phyloP scores from a whole-genome alignment of 352 stramenopile genomes.

The Globisporangium splendens region DNA sequence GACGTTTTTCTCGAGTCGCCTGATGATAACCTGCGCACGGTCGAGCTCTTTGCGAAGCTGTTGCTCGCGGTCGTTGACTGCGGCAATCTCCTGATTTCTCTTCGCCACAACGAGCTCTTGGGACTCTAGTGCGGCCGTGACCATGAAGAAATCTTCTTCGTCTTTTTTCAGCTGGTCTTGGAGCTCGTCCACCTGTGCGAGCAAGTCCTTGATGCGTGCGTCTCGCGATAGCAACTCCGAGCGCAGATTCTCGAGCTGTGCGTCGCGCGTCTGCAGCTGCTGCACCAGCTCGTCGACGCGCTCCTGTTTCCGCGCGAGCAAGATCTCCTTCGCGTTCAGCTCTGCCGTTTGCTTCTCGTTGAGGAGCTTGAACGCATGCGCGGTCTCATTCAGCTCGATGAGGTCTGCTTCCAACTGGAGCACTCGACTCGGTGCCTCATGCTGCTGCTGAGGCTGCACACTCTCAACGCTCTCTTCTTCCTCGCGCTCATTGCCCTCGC shows the following conservation, averaged over 20 bases:
- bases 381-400: constrained; percentile 22
- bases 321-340: constrained; percentile 65
- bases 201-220: constrained; percentile 16
- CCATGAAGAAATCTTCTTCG: constrained; percentile 66
- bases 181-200: constrained; percentile 31
- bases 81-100: constrained; percentile 31
- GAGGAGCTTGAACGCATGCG: constrained; percentile 40
- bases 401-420: constrained; percentile 1
- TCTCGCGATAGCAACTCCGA: constrained; percentile 15
- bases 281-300: constrained; percentile 56
- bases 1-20: constrained; percentile 44
- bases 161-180: constrained; percentile 50
- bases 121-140: constrained; percentile 45
- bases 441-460: too few species aligned
- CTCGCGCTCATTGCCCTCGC: too few species aligned
- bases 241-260: constrained; percentile 7
- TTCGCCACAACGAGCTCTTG: constrained; percentile 43
- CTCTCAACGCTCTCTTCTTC: too few species aligned
- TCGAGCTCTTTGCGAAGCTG: constrained; percentile 45
- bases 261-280: constrained; percentile 33
- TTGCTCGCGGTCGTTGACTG: constrained; percentile 24
- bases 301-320: constrained; percentile 55
- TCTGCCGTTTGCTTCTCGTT: constrained; percentile 57
- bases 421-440: too few species aligned
- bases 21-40: constrained; percentile 27